These are phyloP conservation scores for Pythium brachiatum DNA, from an alignment of 352 stramenopile genomes.

Conservation along the genomic window DNA sequence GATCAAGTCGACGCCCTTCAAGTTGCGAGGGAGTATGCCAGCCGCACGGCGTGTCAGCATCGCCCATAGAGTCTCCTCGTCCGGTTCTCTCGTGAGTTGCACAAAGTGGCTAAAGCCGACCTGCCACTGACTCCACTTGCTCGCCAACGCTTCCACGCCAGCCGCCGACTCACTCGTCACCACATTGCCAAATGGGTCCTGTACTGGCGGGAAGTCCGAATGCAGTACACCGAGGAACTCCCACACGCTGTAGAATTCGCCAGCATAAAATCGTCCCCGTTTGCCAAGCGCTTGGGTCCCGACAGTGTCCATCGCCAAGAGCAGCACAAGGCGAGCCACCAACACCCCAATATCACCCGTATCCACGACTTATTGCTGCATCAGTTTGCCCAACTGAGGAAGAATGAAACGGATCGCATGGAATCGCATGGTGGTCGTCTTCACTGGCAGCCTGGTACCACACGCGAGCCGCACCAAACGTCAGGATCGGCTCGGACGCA, in stretches of 20 bases:
- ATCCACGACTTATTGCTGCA: slow-evolving; percentile 14
- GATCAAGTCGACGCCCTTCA: slow-evolving; percentile 9
- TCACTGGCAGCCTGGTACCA: slow-evolving; percentile 6
- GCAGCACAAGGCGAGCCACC: slow-evolving; percentile 8
- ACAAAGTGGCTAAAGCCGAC: slow-evolving; percentile 37
- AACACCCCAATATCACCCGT: background rate
- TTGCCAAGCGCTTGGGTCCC: background rate
- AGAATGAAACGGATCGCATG: background rate
- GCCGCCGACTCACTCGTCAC: background rate
- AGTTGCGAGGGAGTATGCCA: slow-evolving; percentile 16
- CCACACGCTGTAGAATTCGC: slow-evolving; percentile 5
- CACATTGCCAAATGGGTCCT: background rate
- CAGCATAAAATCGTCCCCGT: background rate
- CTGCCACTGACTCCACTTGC: slow-evolving; percentile 10
- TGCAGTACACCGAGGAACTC: slow-evolving; percentile 12
- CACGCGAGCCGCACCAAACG: slow-evolving; percentile 29
- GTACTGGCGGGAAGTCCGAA: background rate
- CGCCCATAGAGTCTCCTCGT: slow-evolving; percentile 24
- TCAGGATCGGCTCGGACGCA: slow-evolving; percentile 27
- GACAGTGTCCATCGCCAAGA: slow-evolving; percentile 17
- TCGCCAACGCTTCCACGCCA: background rate
- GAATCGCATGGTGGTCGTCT: background rate
- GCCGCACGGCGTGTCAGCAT: slow-evolving; percentile 29
- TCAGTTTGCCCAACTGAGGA: slow-evolving; percentile 1
- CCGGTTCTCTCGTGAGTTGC: slow-evolving; percentile 17